These are phyloP conservation scores for Myxozyma geophila DNA, from an alignment of 805 yeast genomes.

Conservation along the genomic window DNA sequence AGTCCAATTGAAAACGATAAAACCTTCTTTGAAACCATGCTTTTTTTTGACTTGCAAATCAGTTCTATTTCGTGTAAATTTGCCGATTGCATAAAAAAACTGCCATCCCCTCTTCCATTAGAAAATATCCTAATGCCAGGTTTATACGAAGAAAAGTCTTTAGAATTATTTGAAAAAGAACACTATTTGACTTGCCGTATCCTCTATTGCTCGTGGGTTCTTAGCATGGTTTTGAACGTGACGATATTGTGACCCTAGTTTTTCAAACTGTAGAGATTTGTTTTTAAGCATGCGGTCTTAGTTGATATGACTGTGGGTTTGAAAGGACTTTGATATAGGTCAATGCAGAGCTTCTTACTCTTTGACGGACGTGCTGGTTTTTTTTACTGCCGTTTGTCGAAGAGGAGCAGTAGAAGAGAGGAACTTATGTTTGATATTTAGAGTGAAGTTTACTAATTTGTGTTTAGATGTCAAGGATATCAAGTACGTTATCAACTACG, in stretches of 20 bases:
- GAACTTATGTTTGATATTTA: neutral
- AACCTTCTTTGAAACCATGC: conserved; percentile 6
- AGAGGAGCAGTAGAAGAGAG: neutral
- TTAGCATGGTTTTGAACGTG: neutral
- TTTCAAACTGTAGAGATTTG: neutral
- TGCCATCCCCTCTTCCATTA: too few relatives aligned
- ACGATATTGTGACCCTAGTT: neutral
- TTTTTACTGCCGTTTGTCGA: too few relatives aligned
- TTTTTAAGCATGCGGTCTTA: neutral
- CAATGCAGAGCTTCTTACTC: too few relatives aligned
- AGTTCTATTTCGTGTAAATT: neutral
- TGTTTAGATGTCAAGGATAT: conserved; percentile 93
- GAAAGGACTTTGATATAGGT: too few relatives aligned
- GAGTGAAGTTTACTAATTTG: neutral
- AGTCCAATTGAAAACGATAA: conserved; percentile 9
- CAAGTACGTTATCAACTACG: conserved; percentile 88
- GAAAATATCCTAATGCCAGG: too few relatives aligned
- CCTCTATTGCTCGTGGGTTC: conserved; percentile 5
- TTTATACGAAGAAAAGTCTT: too few relatives aligned
- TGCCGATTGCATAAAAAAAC: too few relatives aligned
- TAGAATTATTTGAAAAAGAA: neutral
- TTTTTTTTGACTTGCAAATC: neutral
- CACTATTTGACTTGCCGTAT: neutral
- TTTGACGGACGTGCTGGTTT: too few relatives aligned
- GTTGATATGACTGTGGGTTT: too few relatives aligned